Percentiles rank a stretch among this genome's conserved stretches.
Conservation (phyloP, 1,139 yeast species). For the Arxiozyma bovina region DNA sequence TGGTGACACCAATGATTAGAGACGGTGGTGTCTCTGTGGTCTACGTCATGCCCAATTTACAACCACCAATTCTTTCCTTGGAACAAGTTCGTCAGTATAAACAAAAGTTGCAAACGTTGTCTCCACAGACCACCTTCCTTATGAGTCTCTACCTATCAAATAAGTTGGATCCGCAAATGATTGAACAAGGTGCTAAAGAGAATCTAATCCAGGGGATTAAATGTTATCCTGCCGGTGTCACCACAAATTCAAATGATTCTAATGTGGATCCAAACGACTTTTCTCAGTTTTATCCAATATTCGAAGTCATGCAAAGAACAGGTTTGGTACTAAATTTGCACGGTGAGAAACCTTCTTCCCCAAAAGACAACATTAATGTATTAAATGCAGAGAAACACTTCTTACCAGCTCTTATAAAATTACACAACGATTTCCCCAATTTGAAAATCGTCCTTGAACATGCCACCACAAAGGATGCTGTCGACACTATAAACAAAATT, state of each 20-base stretch:
- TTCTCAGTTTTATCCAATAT: slow-evolving; percentile 76
- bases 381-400: slow-evolving; percentile 90
- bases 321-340: slow-evolving; percentile 76
- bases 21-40: slow-evolving; percentile 89
- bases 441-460: slow-evolving; percentile 87
- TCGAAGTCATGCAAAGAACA: slow-evolving; percentile 75
- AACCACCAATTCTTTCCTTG: slow-evolving; percentile 84
- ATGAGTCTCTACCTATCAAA: slow-evolving; percentile 82
- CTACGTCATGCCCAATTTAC: slow-evolving; percentile 91
- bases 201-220: slow-evolving; percentile 78
- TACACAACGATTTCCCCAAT: slow-evolving; percentile 77
- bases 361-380: slow-evolving; percentile 55
- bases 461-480: slow-evolving; percentile 86
- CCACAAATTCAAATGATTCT: slow-evolving; percentile 75
- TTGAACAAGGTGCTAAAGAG: slow-evolving; percentile 64
- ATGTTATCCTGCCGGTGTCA: slow-evolving; percentile 97
- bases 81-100: slow-evolving; percentile 67
- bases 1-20: slow-evolving; percentile 81
- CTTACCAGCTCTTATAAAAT: slow-evolving; percentile 76
- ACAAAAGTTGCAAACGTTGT: slow-evolving; percentile 48
- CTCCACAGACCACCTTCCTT: slow-evolving; percentile 78
- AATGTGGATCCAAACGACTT: slow-evolving; percentile 94
- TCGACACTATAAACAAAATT: slow-evolving; percentile 49
- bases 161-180: slow-evolving; percentile 75
- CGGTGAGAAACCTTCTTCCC: slow-evolving; percentile 83